phyloP scores from a whole-genome alignment of 2,329 filamentous ascomycete species.

The Pseudodiploospora longispora region DNA sequence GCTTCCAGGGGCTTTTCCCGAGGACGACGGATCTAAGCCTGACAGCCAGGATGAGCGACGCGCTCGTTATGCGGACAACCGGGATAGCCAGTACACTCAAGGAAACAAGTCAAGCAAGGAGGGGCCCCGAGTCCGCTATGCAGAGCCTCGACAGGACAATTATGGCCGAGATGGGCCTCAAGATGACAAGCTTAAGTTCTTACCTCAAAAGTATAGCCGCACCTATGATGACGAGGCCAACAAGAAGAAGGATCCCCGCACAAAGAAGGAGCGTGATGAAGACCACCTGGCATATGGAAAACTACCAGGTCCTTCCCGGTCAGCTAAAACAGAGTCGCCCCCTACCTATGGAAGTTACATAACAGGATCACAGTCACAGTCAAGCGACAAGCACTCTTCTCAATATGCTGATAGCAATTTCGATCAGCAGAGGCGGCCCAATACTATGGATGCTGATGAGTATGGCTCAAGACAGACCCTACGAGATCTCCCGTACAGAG shows the following conservation, averaged over 20 bases:
- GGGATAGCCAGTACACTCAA: constrained; percentile 12
- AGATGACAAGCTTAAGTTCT: constrained; percentile 33
- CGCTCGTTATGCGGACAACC: constrained; percentile 18
- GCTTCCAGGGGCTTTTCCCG: constrained; percentile 26
- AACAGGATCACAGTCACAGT: constrained; percentile 13
- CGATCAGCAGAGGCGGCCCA: constrained; percentile 8
- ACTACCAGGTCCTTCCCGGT: constrained; percentile 17
- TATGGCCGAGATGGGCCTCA: constrained; percentile 16
- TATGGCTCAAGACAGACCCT: constrained; percentile 13
- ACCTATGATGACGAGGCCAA: constrained; percentile 19
- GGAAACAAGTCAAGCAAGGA: constrained; percentile 11
- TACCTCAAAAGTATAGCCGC: constrained; percentile 41
- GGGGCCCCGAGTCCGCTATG: constrained; percentile 12
- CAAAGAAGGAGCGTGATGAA: constrained; percentile 23
- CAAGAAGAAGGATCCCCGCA: constrained; percentile 15
- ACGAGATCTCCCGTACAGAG: constrained; percentile 6
- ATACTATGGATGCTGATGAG: constrained; percentile 13
- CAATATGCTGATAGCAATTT: constrained; percentile 3
- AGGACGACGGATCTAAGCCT: constrained; percentile 17
- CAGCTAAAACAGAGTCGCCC: constrained; percentile 13
- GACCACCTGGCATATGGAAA: constrained; percentile 46
- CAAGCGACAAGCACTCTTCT: not conserved
- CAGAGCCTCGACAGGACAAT: constrained; percentile 12
- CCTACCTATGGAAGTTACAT: constrained; percentile 21
- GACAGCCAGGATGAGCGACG: constrained; percentile 12